A percentile compares a stretch with the other conserved stretches of the same genome.
phyloP scores from a whole-genome alignment of 768 basidiomycete species.

The Rhodotorula sphaerocarpa region DNA sequence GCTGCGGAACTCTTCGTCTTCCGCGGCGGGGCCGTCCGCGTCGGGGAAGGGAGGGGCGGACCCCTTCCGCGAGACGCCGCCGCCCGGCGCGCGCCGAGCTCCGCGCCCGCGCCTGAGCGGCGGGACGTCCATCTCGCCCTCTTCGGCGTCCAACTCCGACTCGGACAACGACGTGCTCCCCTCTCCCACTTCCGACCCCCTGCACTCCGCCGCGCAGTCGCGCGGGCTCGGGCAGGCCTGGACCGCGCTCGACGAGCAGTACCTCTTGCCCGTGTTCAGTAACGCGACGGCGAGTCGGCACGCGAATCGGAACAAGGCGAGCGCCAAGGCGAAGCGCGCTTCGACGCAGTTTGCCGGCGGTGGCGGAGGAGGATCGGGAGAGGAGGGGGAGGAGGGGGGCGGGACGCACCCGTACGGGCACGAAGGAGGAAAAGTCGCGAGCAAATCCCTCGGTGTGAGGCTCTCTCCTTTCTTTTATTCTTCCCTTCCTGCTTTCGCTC shows the following conservation, averaged over 20 bases:
- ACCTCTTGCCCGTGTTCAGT: constrained; percentile 58
- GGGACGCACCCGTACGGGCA: no score
- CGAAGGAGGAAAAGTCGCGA: no score
- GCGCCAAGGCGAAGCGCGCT: no score
- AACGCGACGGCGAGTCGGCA: no score
- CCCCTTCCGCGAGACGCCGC: background rate
- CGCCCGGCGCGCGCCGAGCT: background rate
- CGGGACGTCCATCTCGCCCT: constrained; percentile 4
- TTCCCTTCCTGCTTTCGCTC: no score
- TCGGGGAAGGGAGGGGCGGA: constrained; percentile 4
- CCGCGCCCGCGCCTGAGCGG: background rate
- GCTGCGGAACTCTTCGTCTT: no score
- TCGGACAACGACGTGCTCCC: constrained; percentile 39
- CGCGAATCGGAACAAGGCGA: no score
- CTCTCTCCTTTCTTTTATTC: no score
- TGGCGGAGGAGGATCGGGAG: no score
- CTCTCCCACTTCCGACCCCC: constrained; percentile 19
- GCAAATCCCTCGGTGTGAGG: no score
- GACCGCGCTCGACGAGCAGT: constrained; percentile 87
- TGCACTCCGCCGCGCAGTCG: constrained; percentile 42
- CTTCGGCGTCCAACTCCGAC: constrained; percentile 24
- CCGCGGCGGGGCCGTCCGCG: background rate
- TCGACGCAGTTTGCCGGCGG: no score
- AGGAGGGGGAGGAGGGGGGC: no score
- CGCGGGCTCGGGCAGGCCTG: constrained; percentile 81